Evolutionary conservation across 2,329 filamentous ascomycete genomes (phyloP), one percentile per base, ranked within the genome.

Genomic region (Trichoderma breve): DNA sequence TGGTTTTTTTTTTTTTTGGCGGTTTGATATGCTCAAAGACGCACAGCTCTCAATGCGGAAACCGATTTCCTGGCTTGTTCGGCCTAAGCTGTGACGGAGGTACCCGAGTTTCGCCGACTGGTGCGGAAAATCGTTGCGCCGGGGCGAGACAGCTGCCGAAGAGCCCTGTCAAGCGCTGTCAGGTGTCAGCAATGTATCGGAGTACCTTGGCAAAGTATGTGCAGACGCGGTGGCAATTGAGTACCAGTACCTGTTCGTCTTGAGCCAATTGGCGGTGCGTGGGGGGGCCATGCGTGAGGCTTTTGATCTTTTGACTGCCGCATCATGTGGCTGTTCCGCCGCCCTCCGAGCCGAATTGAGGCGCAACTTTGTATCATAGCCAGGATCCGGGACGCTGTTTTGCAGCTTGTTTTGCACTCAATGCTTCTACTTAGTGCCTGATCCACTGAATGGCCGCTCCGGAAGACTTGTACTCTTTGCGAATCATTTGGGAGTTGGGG

Each of bases 81-180:
- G 66, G 66, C 53, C 57, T 68, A 71, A 36, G 58, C 58, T 34
- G 68, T 65, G 51, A 60, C 18, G 60, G 70, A 26, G 63, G 43
- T 55, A 68, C 74, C 76, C 73, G 74, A 72, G 70, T 74, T 76
- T 76, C 73, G 73, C 76, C 74, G 74, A 70, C 65, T 65, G 65
- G 66, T 70, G 57, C 69, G 71, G 66, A 70, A 60, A 28, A 67
- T 65, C 9, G 39, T 71, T 71, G 39, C 4, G 30, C 70, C 70
- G 70, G 24, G 24, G 12, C 3, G 32, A 8, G 28, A 21, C 57
- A 34, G 57, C 43, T 63, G 67, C 67, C 57, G 58, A 70, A 57
- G 55, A 60, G 65, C 65, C 65, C 65, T 69, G 64, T 57, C 30
- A 63, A 26, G 58, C 32, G 26, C 24, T 14, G 26, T 14, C n/a